Conservation (phyloP, 2,329 filamentous ascomycete species). For the Aspergillus ochraceoroseus region DNA sequence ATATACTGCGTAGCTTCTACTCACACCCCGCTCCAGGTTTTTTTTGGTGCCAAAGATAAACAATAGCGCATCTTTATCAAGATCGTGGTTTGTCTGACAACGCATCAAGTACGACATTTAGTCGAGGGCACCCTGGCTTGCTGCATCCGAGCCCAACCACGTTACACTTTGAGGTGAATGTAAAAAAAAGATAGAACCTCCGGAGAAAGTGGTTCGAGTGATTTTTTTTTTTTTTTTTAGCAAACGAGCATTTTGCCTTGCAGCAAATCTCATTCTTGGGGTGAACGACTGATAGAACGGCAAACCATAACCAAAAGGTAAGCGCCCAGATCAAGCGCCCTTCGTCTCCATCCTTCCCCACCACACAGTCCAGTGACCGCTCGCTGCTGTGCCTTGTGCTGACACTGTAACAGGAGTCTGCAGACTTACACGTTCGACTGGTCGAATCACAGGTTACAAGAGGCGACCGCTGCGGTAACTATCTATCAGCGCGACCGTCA, state of each 20-base stretch:
- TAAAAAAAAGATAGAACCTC: conserved; percentile 32
- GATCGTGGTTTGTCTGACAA: conserved; percentile 37
- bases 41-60: conserved; percentile 28
- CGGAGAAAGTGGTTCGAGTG: conserved; percentile 23
- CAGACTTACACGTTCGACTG: conserved; percentile 35
- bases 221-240: too few relatives aligned
- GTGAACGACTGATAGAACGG: conserved; percentile 5
- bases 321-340: conserved; percentile 26
- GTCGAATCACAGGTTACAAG: conserved; percentile 41
- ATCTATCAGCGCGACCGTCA: conserved; percentile 26
- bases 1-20: conserved; percentile 24
- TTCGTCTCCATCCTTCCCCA: conserved; percentile 24
- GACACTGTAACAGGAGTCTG: conserved; percentile 40
- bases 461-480: conserved; percentile 24
- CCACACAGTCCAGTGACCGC: conserved; percentile 41
- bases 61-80: conserved; percentile 28
- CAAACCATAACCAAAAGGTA: conserved; percentile 30
- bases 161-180: conserved; percentile 34
- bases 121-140: conserved; percentile 35
- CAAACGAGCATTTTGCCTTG: conserved; percentile 21
- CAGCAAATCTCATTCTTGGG: conserved; percentile 15
- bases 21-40: conserved; percentile 9
- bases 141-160: conserved; percentile 47
- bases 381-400: conserved; percentile 41
- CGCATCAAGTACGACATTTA: conserved; percentile 38